Evolutionary conservation across 768 basidiomycete species (phyloP).

Genomic region (Mycena belliarum): DNA sequence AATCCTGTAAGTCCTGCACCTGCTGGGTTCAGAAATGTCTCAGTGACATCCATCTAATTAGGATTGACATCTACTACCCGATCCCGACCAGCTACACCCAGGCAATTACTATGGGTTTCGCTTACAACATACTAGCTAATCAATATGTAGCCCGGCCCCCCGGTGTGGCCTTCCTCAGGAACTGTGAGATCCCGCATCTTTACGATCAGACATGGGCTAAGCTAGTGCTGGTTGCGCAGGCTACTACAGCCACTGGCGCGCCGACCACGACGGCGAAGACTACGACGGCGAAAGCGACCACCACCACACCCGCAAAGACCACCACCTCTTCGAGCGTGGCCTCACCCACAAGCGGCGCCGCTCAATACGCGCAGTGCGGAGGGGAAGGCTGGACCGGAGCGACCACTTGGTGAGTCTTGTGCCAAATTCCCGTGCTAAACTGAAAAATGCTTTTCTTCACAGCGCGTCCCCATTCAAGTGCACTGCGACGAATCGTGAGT

Average conservation of each 20-base stretch:
- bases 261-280: background rate
- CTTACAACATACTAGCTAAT: too few relatives aligned
- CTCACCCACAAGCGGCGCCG: background rate
- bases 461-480: constrained; percentile 2
- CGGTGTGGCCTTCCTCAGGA: constrained; percentile 4
- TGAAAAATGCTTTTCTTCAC: background rate
- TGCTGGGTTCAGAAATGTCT: too few relatives aligned
- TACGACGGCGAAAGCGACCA: background rate
- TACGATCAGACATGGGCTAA: too few relatives aligned
- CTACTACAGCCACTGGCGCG: background rate
- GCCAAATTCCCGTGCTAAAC: background rate
- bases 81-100: constrained; percentile 20
- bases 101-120: too few relatives aligned
- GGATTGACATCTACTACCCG: constrained; percentile 21
- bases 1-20: constrained; percentile 11
- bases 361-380: constrained; percentile 7
- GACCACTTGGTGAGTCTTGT: background rate
- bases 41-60: background rate
- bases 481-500: background rate
- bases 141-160: constrained; percentile 8
- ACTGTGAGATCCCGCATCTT: background rate
- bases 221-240: too few relatives aligned
- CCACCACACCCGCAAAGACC: too few relatives aligned
- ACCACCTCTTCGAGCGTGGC: background rate
- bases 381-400: constrained; percentile 4